These are phyloP conservation scores for Ballota nigra DNA, from an alignment of 257 asterid genomes.

Conservation along the genomic window DNA sequence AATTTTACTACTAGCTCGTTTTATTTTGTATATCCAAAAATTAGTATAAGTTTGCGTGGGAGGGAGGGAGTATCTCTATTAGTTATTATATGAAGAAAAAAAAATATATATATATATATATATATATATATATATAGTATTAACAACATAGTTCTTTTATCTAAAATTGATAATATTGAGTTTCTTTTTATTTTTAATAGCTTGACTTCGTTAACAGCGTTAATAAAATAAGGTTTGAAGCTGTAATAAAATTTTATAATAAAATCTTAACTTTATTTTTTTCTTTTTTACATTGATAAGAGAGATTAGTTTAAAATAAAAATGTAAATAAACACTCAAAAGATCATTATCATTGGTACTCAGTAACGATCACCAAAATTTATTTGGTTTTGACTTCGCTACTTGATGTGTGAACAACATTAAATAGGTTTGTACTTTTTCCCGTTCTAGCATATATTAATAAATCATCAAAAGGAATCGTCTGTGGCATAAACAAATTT, in stretches of 20 bases:
- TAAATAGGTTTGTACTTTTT: not conserved
- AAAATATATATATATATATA: too few relatives aligned
- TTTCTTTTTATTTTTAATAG: too few relatives aligned
- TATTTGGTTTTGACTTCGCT: not conserved
- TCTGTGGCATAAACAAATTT: not conserved
- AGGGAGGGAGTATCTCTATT: too few relatives aligned
- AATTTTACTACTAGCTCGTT: too few relatives aligned
- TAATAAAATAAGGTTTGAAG: too few relatives aligned
- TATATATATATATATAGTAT: too few relatives aligned
- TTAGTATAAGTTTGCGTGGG: too few relatives aligned
- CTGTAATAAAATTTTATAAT: not conserved
- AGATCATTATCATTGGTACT: not conserved
- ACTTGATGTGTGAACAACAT: not conserved
- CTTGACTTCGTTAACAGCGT: not conserved
- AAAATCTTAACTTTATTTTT: not conserved
- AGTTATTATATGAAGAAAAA: too few relatives aligned
- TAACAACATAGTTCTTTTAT: not conserved
- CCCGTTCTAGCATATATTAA: not conserved
- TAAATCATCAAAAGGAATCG: not conserved
- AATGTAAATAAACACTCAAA: not conserved
- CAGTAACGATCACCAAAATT: not conserved
- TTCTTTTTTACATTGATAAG: not conserved
- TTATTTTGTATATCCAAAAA: too few relatives aligned
- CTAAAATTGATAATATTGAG: not conserved
- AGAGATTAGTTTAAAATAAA: not conserved